Evolutionary conservation across 2,329 filamentous ascomycete species (phyloP).

Genomic region (Septoria linicola): DNA sequence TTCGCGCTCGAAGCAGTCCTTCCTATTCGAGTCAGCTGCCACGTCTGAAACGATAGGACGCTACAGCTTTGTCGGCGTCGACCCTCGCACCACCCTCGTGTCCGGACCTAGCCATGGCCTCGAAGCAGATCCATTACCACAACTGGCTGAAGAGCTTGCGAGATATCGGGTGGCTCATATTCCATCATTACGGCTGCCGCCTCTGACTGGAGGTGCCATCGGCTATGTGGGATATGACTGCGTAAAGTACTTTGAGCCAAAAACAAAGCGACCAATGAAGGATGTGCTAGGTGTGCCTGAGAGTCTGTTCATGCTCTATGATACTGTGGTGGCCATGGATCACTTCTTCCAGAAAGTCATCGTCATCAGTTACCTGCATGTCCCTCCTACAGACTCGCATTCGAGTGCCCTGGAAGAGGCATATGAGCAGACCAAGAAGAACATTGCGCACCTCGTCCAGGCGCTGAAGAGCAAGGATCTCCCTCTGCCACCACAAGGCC

Average conservation of each 20-base stretch:
- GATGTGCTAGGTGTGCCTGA: constrained; percentile 88
- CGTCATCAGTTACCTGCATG: constrained; percentile 83
- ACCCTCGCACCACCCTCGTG: constrained; percentile 73
- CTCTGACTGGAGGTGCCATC: constrained; percentile 86
- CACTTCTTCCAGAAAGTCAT: constrained; percentile 92
- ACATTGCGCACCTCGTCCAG: constrained; percentile 66
- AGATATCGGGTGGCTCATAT: constrained; percentile 78
- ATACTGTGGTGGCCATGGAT: constrained; percentile 91
- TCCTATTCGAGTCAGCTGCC: constrained; percentile 92
- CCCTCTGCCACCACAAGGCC: constrained; percentile 64
- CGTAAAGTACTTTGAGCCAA: constrained; percentile 95
- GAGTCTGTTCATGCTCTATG: constrained; percentile 94
- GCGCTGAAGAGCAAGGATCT: constrained; percentile 72
- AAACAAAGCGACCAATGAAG: constrained; percentile 79
- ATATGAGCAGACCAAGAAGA: constrained; percentile 66
- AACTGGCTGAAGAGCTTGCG: constrained; percentile 76
- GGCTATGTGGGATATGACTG: constrained; percentile 98
- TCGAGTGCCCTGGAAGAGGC: constrained; percentile 59
- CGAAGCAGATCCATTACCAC: constrained; percentile 78
- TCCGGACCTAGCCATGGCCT: constrained; percentile 86
- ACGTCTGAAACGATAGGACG: constrained; percentile 87
- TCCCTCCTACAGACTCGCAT: constrained; percentile 48
- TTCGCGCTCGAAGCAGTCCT: constrained; percentile 73
- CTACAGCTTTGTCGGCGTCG: constrained; percentile 92
- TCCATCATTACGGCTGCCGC: constrained; percentile 77